Conservation (phyloP, 352 stramenopile species). For the Phytophthora pluvialis region DNA sequence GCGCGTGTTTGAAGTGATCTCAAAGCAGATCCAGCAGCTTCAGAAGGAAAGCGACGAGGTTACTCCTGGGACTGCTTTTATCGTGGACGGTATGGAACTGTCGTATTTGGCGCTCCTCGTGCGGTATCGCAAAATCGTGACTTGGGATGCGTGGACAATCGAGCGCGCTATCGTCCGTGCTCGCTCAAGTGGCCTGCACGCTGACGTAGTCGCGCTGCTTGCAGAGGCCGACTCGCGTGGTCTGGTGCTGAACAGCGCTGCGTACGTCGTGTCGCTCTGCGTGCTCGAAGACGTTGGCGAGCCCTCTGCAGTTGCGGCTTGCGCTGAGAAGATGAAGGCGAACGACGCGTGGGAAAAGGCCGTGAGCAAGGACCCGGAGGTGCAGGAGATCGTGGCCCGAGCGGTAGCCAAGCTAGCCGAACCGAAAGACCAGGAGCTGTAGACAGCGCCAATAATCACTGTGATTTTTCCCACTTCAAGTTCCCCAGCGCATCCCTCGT, state of each 20-base stretch:
- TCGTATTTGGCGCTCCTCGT: conserved; percentile 64
- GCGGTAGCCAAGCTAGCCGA: conserved; percentile 22
- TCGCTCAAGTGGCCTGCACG: conserved; percentile 44
- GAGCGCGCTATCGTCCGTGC: conserved; percentile 59
- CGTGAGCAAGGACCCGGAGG: conserved; percentile 45
- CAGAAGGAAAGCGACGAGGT: conserved; percentile 20
- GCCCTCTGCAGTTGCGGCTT: conserved; percentile 39
- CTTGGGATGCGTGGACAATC: conserved; percentile 60
- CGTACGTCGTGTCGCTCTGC: conserved; percentile 55
- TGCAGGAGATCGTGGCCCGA: conserved; percentile 39
- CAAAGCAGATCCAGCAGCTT: conserved; percentile 54
- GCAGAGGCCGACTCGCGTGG: conserved; percentile 41
- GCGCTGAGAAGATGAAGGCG: conserved; percentile 38
- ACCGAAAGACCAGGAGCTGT: conserved; percentile 10
- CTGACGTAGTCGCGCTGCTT: conserved; percentile 57
- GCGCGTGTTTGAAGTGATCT: conserved; percentile 68
- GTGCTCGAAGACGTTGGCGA: conserved; percentile 44
- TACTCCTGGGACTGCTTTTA: conserved; percentile 29
- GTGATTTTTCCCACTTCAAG: conserved; percentile 29
- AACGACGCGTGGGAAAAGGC: conserved; percentile 36
- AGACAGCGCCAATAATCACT: conserved; percentile 21
- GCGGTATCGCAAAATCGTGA: conserved; percentile 57
- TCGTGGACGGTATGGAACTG: conserved; percentile 55
- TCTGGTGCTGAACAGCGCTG: conserved; percentile 46
- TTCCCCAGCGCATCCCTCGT: conserved; percentile 20